Base-by-base conservation (phyloP, 495 filamentous ascomycete genomes). In the Aspergillus coremiiformis region DNA sequence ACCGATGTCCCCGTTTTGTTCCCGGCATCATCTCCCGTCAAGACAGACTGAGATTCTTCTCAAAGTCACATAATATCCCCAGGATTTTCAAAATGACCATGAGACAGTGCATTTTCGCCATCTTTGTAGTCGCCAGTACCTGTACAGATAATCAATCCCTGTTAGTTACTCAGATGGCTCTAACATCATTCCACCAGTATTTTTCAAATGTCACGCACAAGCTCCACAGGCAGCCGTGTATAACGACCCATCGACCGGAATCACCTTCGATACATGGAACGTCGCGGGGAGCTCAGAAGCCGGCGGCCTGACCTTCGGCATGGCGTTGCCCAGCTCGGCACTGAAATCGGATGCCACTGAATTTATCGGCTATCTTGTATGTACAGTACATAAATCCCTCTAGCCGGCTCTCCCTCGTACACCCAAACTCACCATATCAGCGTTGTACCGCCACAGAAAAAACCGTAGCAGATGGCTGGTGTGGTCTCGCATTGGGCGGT, bases 401-500 rank as follows among this genome's bases (percentile, higher is more conserved):
- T n/a, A n/a, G n/a, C n/a, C n/a, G 11, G 9, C 17, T 26, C n/a
- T 26, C 29, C 7, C 12, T 7, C 12, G 27, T 30, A 11, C 2
- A 30, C 24, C 24, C 29, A 14, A 49, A 2, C 29, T 49, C 23
- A 49, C 29, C 20, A 19, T 8, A 6, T 1, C 2, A 55, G 32
- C 44, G 56, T 71, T 69, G 57, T 47, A 43, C 39, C 45, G 11
- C 12, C n/a, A 53, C 24, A 45, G 54, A 39, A 12, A 39, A 22
- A n/a, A 51, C 46, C n/a, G 61, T 35, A 35, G 58, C 61, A 1
- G 62, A 57, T 20, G 80, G 80, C 39, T 85, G 77, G 75, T 75
- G 78, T 56, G 81, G 80, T 52, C 59, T 85, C 19, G 77, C 73
- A 7, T 73, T 78, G 52, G 73, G 72, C 42, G 80, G 79, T 21